Base-by-base conservation (phyloP, 108 stramenopile species). In the Mediolabrus comicus region DNA sequence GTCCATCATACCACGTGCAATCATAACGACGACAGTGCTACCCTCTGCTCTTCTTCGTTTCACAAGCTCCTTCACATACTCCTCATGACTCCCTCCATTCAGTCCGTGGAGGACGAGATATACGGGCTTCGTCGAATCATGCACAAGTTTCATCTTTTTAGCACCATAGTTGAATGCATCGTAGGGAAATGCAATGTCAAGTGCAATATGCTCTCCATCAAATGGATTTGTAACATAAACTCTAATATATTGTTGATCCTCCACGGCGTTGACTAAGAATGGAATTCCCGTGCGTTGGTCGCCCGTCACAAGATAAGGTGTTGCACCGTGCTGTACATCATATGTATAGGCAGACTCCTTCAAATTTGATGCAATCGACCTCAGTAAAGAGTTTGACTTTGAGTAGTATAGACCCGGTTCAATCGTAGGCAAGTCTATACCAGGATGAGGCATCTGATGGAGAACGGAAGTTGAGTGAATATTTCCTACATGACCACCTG, bases 91-190 rank as follows among this genome's bases (percentile, higher is more conserved):
- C 0, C 95, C 95, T 25, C 97, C 95, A 55, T 92, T 94, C 28
- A 97, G 80, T 8, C 97, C 97, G 80, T 97, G 97, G 33, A 97
- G 69, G 0, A 97, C 73, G 4, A 97, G 29, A 80, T 92, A 95
- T 10, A 96, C 73, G 7, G 95, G 95, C 52, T 86, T 82, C 12
- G 62, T 54, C 0, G 53, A 22, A 53, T 91, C 64, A 24, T 87
- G 85, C 1, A 83, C 79, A 11, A 86, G 74, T 0, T 24, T 51
- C 17, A 24, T 34, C 17, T n/a, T 53, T 0, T 53, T 17, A 14
- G 31, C 0, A 51, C 26, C 30, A 26, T 70, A 35, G 10, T 64
- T 36, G 28, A 22, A 16, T 14, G 1, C 51, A 16, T 49, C 53
- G 19, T 73, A 66, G 14, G 96, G 92, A 69, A 95, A 86, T n/a